Percentiles rank a stretch among this genome's conserved stretches.
Conservation (phyloP, 2,329 filamentous ascomycete species). For the Clonostachys sp. region DNA sequence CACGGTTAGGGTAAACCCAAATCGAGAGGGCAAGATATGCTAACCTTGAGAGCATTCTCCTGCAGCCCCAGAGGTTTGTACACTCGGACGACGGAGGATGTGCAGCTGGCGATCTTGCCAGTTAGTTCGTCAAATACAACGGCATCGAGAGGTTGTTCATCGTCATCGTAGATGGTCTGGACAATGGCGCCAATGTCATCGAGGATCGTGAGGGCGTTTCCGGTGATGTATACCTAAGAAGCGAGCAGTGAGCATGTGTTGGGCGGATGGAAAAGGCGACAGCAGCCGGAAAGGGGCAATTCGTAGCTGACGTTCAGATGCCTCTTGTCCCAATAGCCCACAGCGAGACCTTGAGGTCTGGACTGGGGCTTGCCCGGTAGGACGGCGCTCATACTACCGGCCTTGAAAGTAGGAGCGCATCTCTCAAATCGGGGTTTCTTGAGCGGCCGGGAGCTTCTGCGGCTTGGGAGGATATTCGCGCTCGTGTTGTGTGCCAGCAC, state of each 20-base stretch:
- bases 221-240: slow-evolving; percentile 77
- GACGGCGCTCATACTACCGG: slow-evolving; percentile 67
- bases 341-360: slow-evolving; percentile 72
- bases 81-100: slow-evolving; percentile 62
- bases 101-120: slow-evolving; percentile 80
- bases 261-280: slow-evolving; percentile 4
- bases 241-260: neutral
- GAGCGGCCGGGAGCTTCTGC: neutral
- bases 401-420: neutral
- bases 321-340: slow-evolving; percentile 66
- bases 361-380: slow-evolving; percentile 75
- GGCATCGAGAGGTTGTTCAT: slow-evolving; percentile 63
- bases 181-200: slow-evolving; percentile 68
- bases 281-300: neutral
- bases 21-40: slow-evolving; percentile 5
- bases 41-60: slow-evolving; percentile 71
- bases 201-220: slow-evolving; percentile 81
- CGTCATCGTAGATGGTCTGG: slow-evolving; percentile 88
- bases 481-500: neutral
- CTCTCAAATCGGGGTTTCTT: neutral
- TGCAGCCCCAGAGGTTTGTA: slow-evolving; percentile 71
- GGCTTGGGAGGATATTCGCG: neutral
- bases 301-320: slow-evolving; percentile 62
- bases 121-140: slow-evolving; percentile 76
- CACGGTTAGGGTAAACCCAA: neutral